Percentiles rank a stretch among this genome's conserved stretches.
phyloP scores from a whole-genome alignment of 176 grass and related monocot species.

The Echinochloa phyllopogon region DNA sequence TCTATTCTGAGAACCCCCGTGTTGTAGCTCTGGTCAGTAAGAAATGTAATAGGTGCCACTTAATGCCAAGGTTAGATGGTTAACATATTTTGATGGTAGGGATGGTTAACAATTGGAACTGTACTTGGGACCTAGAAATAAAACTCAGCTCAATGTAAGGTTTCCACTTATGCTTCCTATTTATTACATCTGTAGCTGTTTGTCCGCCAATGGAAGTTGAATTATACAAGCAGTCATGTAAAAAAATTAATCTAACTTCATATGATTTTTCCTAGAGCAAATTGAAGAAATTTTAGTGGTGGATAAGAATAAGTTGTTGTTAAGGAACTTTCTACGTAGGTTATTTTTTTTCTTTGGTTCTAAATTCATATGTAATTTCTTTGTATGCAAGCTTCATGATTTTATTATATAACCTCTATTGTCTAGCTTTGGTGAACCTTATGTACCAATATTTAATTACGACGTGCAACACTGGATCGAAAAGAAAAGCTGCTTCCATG shows the following conservation, averaged over 20 bases:
- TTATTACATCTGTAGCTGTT: not conserved
- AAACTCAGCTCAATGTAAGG: too few species aligned
- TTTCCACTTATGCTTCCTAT: not conserved
- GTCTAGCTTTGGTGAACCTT: not conserved
- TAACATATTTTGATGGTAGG: too few species aligned
- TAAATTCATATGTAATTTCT: not conserved
- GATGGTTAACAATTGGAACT: too few species aligned
- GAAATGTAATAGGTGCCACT: too few species aligned
- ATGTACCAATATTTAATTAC: not conserved
- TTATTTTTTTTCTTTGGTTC: not conserved
- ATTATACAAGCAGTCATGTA: not conserved
- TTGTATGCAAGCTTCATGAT: not conserved
- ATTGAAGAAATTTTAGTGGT: not conserved
- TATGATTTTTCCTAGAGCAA: not conserved
- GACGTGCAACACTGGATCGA: not conserved
- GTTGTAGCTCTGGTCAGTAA: too few species aligned
- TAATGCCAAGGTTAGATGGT: too few species aligned
- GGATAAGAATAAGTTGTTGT: not conserved
- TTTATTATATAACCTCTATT: not conserved
- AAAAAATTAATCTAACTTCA: not conserved
- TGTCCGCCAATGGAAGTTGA: not conserved
- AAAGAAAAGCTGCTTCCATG: constrained; percentile 2
- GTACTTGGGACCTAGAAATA: too few species aligned
- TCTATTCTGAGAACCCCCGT: too few species aligned
- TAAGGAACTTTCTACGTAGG: not conserved